These are phyloP conservation scores for Apiospora pterosperma DNA, from an alignment of 2,329 filamentous ascomycete species.

Conservation along the genomic window DNA sequence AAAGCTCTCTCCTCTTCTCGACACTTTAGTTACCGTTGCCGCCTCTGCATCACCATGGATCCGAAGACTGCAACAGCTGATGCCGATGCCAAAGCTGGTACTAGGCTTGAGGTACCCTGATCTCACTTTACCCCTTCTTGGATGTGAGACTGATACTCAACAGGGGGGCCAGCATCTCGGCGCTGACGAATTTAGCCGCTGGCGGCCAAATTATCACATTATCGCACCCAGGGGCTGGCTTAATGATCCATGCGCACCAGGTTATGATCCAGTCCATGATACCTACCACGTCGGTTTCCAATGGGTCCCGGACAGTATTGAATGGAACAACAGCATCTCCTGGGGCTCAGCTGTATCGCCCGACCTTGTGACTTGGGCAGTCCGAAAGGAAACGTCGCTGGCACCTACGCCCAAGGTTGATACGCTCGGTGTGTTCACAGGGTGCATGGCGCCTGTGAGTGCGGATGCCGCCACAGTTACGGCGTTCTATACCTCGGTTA, in stretches of 20 bases:
- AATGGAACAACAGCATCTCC: not conserved
- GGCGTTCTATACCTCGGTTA: not conserved
- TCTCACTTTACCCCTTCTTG: not conserved
- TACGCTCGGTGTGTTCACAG: not conserved
- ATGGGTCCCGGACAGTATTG: not conserved
- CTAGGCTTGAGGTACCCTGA: not conserved
- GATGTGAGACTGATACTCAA: not conserved
- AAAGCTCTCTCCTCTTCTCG: not conserved
- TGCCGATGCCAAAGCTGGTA: not conserved
- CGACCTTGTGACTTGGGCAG: not conserved
- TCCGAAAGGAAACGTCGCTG: not conserved
- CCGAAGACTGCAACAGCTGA: not conserved
- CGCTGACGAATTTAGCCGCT: not conserved
- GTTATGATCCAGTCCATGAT: not conserved
- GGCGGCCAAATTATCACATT: not conserved
- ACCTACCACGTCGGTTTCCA: not conserved
- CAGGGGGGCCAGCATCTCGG: not conserved
- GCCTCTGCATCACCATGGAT: not conserved
- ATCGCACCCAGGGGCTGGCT: not conserved
- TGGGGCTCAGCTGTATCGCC: not conserved
- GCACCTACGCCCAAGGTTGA: not conserved
- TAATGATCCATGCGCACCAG: not conserved
- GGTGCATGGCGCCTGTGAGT: not conserved
- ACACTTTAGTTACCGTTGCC: not conserved
- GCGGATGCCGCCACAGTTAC: not conserved